These are phyloP conservation scores for Rhipidocladum racemiflorum DNA, from an alignment of 176 grass and related monocot species.

Conservation along the genomic window DNA sequence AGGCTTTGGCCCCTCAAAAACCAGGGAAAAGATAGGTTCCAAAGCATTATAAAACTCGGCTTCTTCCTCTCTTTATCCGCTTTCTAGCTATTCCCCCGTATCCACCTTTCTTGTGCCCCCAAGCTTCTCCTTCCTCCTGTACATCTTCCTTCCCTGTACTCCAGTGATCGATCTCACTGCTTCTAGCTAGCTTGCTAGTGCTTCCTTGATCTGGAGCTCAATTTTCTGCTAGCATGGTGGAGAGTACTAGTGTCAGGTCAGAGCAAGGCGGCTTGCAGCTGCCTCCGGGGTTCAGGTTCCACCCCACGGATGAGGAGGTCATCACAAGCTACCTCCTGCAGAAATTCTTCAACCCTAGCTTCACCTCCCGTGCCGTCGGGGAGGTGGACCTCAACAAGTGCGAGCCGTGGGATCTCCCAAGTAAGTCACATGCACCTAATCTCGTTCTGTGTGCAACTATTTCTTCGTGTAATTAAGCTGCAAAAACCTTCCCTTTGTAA, in stretches of 20 bases:
- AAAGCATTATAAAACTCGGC: conserved; percentile 39
- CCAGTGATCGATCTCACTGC: neutral
- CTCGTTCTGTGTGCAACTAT: too few relatives aligned
- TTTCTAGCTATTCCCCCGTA: conserved; percentile 12
- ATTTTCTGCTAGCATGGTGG: neutral
- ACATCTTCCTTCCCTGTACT: neutral
- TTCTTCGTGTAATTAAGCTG: neutral
- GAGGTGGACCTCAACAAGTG: conserved; percentile 89
- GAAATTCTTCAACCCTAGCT: conserved; percentile 44
- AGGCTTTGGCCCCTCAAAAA: too few relatives aligned
- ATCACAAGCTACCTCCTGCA: conserved; percentile 52
- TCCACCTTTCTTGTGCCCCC: conserved; percentile 24
- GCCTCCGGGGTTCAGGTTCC: conserved; percentile 60
- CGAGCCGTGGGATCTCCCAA: conserved; percentile 95
- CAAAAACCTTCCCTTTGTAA: neutral
- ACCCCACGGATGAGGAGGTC: conserved; percentile 47
- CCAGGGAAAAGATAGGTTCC: too few relatives aligned
- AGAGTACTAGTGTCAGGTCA: neutral
- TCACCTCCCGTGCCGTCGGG: conserved; percentile 32
- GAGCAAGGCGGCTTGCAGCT: conserved; percentile 32
- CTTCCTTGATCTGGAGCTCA: neutral
- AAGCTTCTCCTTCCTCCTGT: neutral
- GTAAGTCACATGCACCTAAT: conserved; percentile 18
- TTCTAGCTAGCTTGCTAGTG: neutral
- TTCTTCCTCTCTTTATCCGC: neutral